phyloP scores from a whole-genome alignment of 495 filamentous ascomycete genomes.

The Tuber borchii region DNA sequence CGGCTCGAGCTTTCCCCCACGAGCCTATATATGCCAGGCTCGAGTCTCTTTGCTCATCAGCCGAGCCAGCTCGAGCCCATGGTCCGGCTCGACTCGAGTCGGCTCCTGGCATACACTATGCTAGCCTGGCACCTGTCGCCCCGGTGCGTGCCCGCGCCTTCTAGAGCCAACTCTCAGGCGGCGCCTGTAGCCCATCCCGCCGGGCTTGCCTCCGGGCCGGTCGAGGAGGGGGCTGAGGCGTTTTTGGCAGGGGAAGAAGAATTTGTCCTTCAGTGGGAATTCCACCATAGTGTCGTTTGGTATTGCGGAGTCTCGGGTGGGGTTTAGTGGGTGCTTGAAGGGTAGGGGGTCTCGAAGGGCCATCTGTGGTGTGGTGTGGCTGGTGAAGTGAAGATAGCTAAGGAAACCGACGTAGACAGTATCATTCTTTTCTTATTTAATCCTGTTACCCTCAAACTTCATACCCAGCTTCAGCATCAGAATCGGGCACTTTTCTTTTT shows the following conservation, averaged over 20 bases:
- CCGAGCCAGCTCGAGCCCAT: no score
- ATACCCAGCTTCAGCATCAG: background rate
- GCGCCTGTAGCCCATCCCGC: conserved; percentile 52
- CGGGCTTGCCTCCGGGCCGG: conserved; percentile 41
- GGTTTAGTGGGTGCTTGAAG: background rate
- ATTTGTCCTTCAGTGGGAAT: no score
- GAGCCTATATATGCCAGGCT: no score
- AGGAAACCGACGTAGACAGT: background rate
- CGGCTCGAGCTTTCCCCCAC: no score
- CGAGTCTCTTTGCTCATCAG: no score
- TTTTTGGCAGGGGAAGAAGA: background rate
- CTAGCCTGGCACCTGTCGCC: conserved; percentile 45
- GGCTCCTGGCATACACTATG: no score
- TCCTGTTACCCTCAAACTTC: background rate
- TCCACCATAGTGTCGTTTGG: no score
- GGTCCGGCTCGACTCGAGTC: no score
- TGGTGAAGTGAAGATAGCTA: background rate
- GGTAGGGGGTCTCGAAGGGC: background rate
- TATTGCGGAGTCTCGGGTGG: no score
- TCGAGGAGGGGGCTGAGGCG: background rate
- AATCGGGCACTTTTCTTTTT: background rate
- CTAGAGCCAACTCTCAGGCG: conserved; percentile 49
- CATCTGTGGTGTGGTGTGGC: no score
- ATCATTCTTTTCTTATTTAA: no score
- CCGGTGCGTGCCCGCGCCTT: conserved; percentile 21